Evolutionary conservation across 2,329 filamentous ascomycete genomes (phyloP).

Genomic region (Penicillium sp.): DNA sequence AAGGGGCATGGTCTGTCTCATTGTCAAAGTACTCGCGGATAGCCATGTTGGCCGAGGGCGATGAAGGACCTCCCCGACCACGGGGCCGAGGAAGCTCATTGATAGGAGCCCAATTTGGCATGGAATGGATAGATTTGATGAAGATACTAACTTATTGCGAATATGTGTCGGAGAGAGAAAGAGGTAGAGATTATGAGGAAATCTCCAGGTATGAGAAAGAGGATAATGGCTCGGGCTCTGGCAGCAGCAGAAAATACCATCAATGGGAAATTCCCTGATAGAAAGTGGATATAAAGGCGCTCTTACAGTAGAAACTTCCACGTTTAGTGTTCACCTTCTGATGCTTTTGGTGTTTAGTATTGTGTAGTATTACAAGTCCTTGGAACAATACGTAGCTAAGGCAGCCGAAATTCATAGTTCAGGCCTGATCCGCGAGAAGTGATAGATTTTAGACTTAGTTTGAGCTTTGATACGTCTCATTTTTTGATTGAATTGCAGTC

Average conservation of each 20-base stretch:
- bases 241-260: not conserved
- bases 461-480: too few relatives aligned
- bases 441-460: not conserved
- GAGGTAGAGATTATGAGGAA: not conserved
- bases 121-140: not conserved
- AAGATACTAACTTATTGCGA: too few relatives aligned
- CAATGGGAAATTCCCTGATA: not conserved
- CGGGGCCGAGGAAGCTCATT: not conserved
- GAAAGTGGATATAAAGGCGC: too few relatives aligned
- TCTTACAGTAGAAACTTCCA: not conserved
- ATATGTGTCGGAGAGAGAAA: not conserved
- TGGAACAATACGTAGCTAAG: not conserved
- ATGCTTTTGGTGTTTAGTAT: too few relatives aligned
- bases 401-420: not conserved
- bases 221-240: not conserved
- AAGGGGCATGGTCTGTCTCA: not conserved
- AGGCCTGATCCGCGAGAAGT: not conserved
- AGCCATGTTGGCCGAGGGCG: not conserved
- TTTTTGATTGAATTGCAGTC: not conserved
- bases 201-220: not conserved
- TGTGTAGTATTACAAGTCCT: not conserved
- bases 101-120: not conserved
- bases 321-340: too few relatives aligned
- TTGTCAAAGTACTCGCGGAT: conserved; percentile 4
- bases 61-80: not conserved